phyloP scores from a whole-genome alignment of 495 filamentous ascomycete genomes.

The Aspergillus ellipticus region DNA sequence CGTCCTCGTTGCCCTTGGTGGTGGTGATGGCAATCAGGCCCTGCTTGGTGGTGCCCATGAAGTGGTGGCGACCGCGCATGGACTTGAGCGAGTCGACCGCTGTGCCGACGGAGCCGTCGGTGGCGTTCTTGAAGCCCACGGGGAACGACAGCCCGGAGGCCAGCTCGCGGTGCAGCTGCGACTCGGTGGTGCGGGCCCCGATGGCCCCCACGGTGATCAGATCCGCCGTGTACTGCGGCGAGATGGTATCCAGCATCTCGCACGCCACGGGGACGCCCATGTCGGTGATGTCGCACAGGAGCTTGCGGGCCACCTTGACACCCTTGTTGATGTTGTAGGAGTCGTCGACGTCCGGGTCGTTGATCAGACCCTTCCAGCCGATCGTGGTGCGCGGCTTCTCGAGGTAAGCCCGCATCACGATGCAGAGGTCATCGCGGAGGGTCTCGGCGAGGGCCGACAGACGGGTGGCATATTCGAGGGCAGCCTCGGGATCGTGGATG shows the following conservation, averaged over 20 bases:
- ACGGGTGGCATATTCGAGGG: constrained; percentile 70
- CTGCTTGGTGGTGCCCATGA: constrained; percentile 92
- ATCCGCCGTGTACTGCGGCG: constrained; percentile 82
- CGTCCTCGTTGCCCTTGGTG: constrained; percentile 80
- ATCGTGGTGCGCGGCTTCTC: constrained; percentile 93
- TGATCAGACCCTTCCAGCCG: constrained; percentile 93
- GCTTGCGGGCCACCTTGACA: constrained; percentile 67
- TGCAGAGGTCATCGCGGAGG: constrained; percentile 69
- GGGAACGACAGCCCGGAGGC: constrained; percentile 90
- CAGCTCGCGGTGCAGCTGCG: constrained; percentile 81
- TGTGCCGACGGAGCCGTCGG: constrained; percentile 75
- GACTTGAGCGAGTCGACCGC: constrained; percentile 78
- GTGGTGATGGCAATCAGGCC: constrained; percentile 83
- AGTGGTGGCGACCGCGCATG: constrained; percentile 73
- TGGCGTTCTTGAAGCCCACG: constrained; percentile 94
- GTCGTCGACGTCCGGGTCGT: constrained; percentile 90
- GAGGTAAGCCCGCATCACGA: constrained; percentile 91
- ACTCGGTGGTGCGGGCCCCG: constrained; percentile 85
- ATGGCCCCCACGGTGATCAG: constrained; percentile 85
- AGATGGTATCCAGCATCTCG: constrained; percentile 93
- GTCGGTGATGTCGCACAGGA: constrained; percentile 76
- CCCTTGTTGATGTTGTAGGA: constrained; percentile 95
- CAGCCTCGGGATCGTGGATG: constrained; percentile 78
- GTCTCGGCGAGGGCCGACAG: constrained; percentile 65
- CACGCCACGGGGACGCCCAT: constrained; percentile 80